These are phyloP conservation scores for Naganishia cerealis DNA, from an alignment of 1,284 basidiomycete species.

Conservation along the genomic window DNA sequence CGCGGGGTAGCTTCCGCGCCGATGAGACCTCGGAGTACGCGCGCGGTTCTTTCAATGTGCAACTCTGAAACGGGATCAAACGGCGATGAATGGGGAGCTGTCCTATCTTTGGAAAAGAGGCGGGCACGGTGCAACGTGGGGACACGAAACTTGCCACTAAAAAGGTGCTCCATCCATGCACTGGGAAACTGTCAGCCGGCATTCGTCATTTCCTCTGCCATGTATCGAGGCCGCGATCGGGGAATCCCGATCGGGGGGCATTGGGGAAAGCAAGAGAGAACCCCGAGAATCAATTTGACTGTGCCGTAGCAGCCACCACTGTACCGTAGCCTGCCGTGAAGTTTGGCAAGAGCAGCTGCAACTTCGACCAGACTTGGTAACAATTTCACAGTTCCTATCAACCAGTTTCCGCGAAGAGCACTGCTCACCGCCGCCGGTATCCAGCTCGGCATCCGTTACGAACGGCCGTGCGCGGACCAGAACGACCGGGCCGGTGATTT, in stretches of 20 bases:
- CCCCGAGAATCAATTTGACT: not conserved
- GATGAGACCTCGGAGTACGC: slow-evolving; percentile 10
- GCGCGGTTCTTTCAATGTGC: slow-evolving; percentile 4
- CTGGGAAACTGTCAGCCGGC: not conserved
- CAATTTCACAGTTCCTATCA: too few species aligned
- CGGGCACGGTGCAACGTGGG: not conserved
- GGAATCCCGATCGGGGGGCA: not conserved
- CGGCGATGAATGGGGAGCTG: not conserved
- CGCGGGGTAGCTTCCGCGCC: slow-evolving; percentile 22
- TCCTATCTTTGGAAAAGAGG: not conserved
- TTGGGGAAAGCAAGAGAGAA: not conserved
- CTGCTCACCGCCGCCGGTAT: too few species aligned
- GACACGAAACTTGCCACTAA: not conserved
- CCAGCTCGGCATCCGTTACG: too few species aligned
- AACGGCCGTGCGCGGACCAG: too few species aligned
- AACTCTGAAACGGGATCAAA: slow-evolving; percentile 26
- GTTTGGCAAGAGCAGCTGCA: too few species aligned
- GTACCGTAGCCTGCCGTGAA: too few species aligned
- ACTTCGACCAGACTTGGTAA: too few species aligned
- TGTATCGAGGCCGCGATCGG: not conserved
- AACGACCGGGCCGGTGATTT: too few species aligned
- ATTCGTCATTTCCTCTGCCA: not conserved
- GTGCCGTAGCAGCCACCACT: not conserved
- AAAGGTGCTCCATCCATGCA: not conserved
- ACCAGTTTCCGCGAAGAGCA: too few species aligned